Evolutionary conservation across 2,329 filamentous ascomycete species (phyloP), one percentile per base, ranked within the genome.

Genomic region (Colletotrichum musicola): DNA sequence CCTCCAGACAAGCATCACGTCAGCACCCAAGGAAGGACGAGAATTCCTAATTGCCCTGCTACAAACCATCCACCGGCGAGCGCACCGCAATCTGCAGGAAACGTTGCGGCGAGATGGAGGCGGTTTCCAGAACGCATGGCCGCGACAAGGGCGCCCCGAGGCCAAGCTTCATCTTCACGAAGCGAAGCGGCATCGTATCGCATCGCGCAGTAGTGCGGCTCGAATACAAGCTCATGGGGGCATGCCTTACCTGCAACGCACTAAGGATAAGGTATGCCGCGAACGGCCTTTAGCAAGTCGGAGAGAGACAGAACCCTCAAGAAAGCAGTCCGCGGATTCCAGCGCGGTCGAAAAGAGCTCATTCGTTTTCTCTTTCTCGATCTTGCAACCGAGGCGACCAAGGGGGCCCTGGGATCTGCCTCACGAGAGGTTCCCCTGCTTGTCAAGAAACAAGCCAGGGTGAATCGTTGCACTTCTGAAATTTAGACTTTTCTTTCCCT

Each of bases 371-470:
- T 35, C 30, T 25, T 20, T 64, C 20, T 35, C 47, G 47, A 5
- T 58, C 16, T 25, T 64, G 53, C 38, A 53, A 59, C 60, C 57
- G 47, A 42, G 40, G 10, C 12, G 40, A 13, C 40, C 40, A n/a
- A n/a, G 42, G 59, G 61, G 44, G 50, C 18, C 54, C 62, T n/a
- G 30, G 30, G 50, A 60, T 61, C 25, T 38, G 46, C 46, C 38
- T 60, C 50, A 56, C 62, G 16, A 54, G 50, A 61, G 22, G 46
- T 18, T 16, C 44, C 56, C 55, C 55, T 66, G 66, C 38, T 56
- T 51, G 44, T 60, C 62, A 50, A 53, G 62, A 61, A 68, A 65
- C 62, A 22, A 22, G 30, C 35, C 62, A 65, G 55, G 62, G 62
- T 56, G 30, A 55, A 61, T 55, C 50, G 56, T 56, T 56, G 66